Conservation (phyloP, 805 yeast species). For the Ogataea paradorogensis region DNA sequence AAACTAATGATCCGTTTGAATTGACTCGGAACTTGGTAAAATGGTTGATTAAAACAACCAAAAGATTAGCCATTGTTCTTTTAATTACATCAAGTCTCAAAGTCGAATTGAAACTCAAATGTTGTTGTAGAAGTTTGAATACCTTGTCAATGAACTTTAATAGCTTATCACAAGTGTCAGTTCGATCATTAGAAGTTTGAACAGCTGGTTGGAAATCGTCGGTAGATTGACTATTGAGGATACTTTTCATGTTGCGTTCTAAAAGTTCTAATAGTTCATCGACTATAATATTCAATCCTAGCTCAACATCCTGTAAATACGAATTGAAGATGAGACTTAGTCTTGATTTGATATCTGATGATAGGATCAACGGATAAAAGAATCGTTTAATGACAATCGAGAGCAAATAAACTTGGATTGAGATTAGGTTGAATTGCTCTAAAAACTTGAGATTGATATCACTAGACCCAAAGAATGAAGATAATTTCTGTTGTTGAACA, state of each 20-base stretch:
- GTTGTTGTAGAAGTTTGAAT: slow-evolving; percentile 38
- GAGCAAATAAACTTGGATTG: slow-evolving; percentile 47
- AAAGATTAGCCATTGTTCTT: slow-evolving; percentile 26
- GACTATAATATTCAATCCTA: slow-evolving; percentile 60
- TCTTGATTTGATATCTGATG: slow-evolving; percentile 16
- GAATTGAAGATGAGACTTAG: slow-evolving; percentile 25
- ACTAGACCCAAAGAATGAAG: slow-evolving; percentile 27
- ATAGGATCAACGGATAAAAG: slow-evolving; percentile 63
- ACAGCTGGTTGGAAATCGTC: slow-evolving; percentile 55
- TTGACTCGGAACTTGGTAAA: slow-evolving; percentile 72
- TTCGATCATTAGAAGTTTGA: slow-evolving; percentile 45
- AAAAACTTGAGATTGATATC: slow-evolving; percentile 22
- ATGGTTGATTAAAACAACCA: slow-evolving; percentile 63
- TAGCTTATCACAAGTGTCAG: slow-evolving; percentile 66
- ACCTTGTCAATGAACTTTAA: slow-evolving; percentile 41
- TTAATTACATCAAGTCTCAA: slow-evolving; percentile 24
- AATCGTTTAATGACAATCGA: slow-evolving; percentile 74
- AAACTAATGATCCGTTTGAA: slow-evolving; percentile 76
- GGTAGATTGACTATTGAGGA: slow-evolving; percentile 59
- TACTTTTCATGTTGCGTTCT: slow-evolving; percentile 46
- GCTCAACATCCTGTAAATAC: slow-evolving; percentile 42
- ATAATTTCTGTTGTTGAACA: slow-evolving; percentile 26
- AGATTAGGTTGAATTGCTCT: slow-evolving; percentile 24
- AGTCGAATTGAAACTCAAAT: slow-evolving; percentile 30
- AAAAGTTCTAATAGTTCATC: slow-evolving; percentile 55